Percentiles rank a stretch among this genome's conserved stretches.
Conservation (phyloP, 2,329 filamentous ascomycete genomes). For the Alternaria triticimaculans region DNA sequence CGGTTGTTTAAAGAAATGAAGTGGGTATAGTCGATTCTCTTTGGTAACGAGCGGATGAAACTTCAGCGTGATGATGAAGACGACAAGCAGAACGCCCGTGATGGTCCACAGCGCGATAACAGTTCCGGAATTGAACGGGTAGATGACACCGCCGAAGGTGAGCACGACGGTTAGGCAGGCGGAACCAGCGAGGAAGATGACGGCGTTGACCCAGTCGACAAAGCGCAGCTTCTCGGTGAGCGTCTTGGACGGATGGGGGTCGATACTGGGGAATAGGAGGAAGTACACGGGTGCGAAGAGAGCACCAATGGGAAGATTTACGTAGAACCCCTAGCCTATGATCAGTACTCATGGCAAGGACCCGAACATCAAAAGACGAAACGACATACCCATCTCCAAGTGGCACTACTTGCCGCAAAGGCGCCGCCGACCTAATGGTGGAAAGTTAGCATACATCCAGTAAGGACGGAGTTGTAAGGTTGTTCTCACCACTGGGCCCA, state of each 20-base stretch:
- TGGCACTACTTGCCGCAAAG: conserved; percentile 29
- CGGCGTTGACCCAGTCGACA: conserved; percentile 51
- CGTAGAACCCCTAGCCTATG: background rate
- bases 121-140: background rate
- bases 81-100: conserved; percentile 54
- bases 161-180: background rate
- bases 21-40: conserved; percentile 57
- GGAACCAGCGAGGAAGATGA: conserved; percentile 31
- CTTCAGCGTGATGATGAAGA: conserved; percentile 56
- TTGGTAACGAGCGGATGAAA: conserved; percentile 54
- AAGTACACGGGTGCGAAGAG: background rate
- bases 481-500: conserved; percentile 33
- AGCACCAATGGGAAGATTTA: background rate
- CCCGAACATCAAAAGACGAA: background rate
- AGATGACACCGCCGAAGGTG: background rate
- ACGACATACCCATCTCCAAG: conserved; percentile 39
- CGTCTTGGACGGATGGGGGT: background rate
- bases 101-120: conserved; percentile 50
- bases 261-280: background rate
- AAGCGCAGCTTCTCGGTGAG: conserved; percentile 49
- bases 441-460: background rate
- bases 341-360: background rate
- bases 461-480: background rate
- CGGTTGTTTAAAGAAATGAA: conserved; percentile 50
- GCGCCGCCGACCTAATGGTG: conserved; percentile 33